Base-by-base conservation (phyloP, 371 early-diverging fungal species). In the Smittium culicis region DNA sequence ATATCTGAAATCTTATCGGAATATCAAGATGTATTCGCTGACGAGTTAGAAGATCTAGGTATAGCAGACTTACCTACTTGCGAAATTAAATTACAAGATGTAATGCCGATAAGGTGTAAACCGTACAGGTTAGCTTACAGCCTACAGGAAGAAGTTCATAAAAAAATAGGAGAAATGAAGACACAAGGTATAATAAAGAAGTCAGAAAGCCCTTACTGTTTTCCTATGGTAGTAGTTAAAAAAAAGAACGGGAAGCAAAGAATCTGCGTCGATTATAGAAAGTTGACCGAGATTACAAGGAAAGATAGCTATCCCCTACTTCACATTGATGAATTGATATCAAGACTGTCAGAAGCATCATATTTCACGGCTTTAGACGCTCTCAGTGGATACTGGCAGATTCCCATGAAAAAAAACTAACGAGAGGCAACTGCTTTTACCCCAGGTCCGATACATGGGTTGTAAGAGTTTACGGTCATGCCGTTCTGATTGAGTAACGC, bases 351-450 rank as follows among this genome's bases (percentile, higher is more conserved):
- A 5, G 60, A n/a, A 14, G 76, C 79, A 0, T 67, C 16, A 1
- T 54, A 69, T 25, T 83, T 81, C 68, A 72, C 79, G 0, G 76
- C 71, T 30, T 54, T 83, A 0, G 82, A 85, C 45, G 63, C 81
- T 0, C 66, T 64, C 1, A 24, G 29, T 0, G 79, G 66, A 16
- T 79, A 73, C 61, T 28, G 74, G 55, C 70, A 35, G 3, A 20
- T 77, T 20, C 68, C 57, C 34, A 45, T 79, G 8, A 17, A 25
- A 1, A 24, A 25, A 1, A 67, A 56, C 0, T 68, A 79, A 59
- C 60, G 54, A 30, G 11, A 30, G 24, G 76, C 77, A 58, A 80
- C 82, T 1, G 74, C 79, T 3, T 82, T 82, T 32, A 11, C 60
- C 16, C 28, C 32, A 70, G 33, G 67, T 1, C 71, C 76, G 1